These are phyloP conservation scores for Podaxis mareebaensis DNA, from an alignment of 768 basidiomycete genomes.

Conservation along the genomic window DNA sequence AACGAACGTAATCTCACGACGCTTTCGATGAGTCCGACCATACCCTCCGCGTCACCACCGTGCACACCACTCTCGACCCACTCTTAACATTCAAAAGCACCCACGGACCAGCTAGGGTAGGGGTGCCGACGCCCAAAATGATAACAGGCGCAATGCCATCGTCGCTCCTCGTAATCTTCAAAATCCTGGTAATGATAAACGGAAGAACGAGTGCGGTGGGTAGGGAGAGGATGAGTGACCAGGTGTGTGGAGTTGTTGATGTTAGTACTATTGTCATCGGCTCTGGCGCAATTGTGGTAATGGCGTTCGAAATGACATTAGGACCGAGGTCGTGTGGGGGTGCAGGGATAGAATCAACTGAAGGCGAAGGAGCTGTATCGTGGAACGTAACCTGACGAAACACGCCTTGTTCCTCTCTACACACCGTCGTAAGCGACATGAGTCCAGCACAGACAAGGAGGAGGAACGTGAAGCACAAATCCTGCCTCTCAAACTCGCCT, in stretches of 20 bases:
- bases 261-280: conserved; percentile 2
- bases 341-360: neutral
- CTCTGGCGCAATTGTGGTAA: neutral
- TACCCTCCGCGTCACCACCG: neutral
- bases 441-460: conserved; percentile 70
- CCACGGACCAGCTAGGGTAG: conserved; percentile 58
- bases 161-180: conserved; percentile 72
- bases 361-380: conserved; percentile 55
- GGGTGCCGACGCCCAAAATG: conserved; percentile 58
- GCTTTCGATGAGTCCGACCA: neutral
- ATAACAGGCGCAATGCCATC: conserved; percentile 68
- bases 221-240: conserved; percentile 56
- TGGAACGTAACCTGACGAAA: conserved; percentile 92
- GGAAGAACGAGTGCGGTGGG: conserved; percentile 60
- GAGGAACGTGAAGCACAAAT: conserved; percentile 67
- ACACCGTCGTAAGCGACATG: conserved; percentile 81
- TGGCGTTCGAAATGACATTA: neutral
- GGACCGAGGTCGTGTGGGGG: neutral
- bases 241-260: conserved; percentile 46
- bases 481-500: conserved; percentile 67
- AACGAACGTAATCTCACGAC: conserved; percentile 39
- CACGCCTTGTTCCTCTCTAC: conserved; percentile 92
- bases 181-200: conserved; percentile 49
- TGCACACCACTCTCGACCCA: conserved; percentile 49
- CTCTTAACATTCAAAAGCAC: conserved; percentile 78